phyloP scores from a whole-genome alignment of 306 rosid genomes.

The Mucuna pruriens region DNA sequence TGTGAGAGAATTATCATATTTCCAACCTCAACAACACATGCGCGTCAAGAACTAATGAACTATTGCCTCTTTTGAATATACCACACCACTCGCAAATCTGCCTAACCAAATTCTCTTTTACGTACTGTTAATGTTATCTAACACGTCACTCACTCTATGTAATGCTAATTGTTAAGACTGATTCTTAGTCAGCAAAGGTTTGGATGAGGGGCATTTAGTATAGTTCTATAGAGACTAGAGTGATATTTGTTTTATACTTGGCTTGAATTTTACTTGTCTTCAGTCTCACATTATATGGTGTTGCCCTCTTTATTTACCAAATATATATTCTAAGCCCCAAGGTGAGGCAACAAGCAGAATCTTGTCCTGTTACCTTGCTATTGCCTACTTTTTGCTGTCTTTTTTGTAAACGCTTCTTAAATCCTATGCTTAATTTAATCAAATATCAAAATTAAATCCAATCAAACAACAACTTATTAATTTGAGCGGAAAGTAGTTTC shows the following conservation, averaged over 20 bases:
- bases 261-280: not conserved
- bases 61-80: not conserved
- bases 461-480: too few relatives aligned
- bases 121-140: too few relatives aligned
- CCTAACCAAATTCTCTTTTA: not conserved
- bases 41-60: not conserved
- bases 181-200: not conserved
- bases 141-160: too few relatives aligned
- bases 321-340: conserved; percentile 2
- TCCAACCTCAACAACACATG: not conserved
- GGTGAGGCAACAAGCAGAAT: conserved; percentile 10
- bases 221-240: not conserved
- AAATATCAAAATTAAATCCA: not conserved
- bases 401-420: not conserved
- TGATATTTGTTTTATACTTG: not conserved
- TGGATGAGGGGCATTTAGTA: not conserved
- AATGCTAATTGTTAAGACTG: too few relatives aligned
- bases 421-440: not conserved
- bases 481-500: not conserved
- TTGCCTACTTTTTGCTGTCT: not conserved
- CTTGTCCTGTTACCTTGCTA: not conserved
- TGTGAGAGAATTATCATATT: not conserved
- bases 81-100: not conserved
- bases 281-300: not conserved
- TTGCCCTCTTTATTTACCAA: not conserved